These are phyloP conservation scores for Solanum hybrid DNA, from an alignment of 305 asterid species.

Conservation along the genomic window DNA sequence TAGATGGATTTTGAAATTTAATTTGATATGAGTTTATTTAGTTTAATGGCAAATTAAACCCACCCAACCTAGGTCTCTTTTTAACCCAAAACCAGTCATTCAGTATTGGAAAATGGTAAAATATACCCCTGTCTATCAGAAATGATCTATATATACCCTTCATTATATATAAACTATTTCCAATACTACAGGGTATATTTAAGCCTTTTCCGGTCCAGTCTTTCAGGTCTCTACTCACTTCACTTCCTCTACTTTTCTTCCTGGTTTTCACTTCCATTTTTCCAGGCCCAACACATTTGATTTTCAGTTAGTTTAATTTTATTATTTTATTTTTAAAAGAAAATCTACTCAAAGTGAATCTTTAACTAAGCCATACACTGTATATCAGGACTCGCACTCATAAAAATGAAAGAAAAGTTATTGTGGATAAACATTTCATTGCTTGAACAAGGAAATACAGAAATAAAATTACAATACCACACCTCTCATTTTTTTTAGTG, in stretches of 20 bases:
- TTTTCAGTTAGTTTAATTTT: not conserved
- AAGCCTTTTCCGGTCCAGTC: not conserved
- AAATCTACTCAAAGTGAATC: not conserved
- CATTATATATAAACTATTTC: no score
- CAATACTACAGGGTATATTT: not conserved
- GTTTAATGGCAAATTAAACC: not conserved
- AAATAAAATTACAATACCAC: not conserved
- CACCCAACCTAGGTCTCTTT: not conserved
- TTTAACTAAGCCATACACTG: not conserved
- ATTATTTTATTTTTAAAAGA: not conserved
- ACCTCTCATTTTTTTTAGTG: not conserved
- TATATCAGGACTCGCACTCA: not conserved
- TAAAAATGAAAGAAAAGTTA: not conserved
- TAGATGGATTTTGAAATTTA: not conserved
- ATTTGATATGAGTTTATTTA: not conserved
- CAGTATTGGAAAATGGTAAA: not conserved
- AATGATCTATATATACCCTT: not conserved
- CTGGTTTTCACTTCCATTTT: not conserved
- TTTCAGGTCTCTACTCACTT: not conserved
- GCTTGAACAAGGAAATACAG: not conserved
- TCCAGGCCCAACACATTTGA: not conserved
- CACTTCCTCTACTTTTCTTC: not conserved
- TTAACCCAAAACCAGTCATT: not conserved
- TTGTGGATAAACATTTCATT: not conserved
- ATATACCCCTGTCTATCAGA: not conserved